Conservation (phyloP, 1,284 basidiomycete genomes). For the Ceratobasidium sp. region DNA sequence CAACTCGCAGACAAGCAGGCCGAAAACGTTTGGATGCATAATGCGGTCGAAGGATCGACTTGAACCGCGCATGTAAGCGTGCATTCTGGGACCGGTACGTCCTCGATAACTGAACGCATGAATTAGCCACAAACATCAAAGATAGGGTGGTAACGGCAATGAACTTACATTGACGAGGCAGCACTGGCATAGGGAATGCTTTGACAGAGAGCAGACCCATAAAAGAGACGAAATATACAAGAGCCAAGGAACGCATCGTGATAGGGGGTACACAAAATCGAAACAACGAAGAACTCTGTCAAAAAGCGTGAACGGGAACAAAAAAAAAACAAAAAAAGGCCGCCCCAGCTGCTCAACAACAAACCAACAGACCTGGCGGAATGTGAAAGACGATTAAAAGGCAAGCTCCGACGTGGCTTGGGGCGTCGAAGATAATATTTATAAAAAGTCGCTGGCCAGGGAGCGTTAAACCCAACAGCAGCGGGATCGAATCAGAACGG, state of each 20-base stretch:
- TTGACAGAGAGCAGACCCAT: background rate
- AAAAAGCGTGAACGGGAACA: background rate
- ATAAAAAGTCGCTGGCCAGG: background rate
- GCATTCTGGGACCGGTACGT: constrained; percentile 11
- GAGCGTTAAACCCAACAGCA: background rate
- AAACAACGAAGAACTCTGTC: background rate
- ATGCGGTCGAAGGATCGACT: background rate
- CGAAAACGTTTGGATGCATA: constrained; percentile 9
- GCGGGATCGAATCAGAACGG: background rate
- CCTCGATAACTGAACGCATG: background rate
- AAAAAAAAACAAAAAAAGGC: constrained; percentile 13
- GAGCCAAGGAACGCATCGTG: background rate
- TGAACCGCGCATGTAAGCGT: constrained; percentile 1
- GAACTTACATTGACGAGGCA: constrained; percentile 12
- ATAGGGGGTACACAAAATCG: background rate
- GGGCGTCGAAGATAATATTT: background rate
- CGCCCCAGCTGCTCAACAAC: constrained; percentile 21
- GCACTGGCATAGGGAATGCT: constrained; percentile 1
- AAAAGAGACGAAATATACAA: background rate
- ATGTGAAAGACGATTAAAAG: background rate
- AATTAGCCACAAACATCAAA: background rate
- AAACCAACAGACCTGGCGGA: background rate
- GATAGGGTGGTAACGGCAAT: background rate
- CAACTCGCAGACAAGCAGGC: constrained; percentile 4
- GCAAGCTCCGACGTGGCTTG: background rate